Conservation (phyloP, 2,329 filamentous ascomycete genomes). For the Fusarium sulawesiense region DNA sequence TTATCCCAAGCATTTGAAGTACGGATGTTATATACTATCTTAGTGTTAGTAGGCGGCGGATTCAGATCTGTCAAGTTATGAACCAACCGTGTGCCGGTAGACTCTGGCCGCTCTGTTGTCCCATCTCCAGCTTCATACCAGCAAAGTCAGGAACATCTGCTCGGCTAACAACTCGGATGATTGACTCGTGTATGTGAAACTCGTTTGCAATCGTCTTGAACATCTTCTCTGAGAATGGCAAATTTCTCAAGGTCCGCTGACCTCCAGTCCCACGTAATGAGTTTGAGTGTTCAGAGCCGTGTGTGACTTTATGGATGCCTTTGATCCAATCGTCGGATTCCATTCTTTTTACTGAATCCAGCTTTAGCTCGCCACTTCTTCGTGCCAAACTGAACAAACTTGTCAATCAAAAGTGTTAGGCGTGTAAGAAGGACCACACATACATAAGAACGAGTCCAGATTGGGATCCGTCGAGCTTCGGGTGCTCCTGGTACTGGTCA, state of each 20-base stretch:
- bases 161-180: not conserved
- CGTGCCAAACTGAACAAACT: not conserved
- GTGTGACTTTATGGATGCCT: not conserved
- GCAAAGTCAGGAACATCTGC: slow-evolving; percentile 9
- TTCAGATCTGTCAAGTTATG: too few relatives aligned
- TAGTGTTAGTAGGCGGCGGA: too few relatives aligned
- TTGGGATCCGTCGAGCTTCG: not conserved
- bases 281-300: accelerated
- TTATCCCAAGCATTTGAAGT: slow-evolving; percentile 13
- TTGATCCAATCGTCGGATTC: not conserved
- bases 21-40: slow-evolving; percentile 11
- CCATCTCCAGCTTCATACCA: slow-evolving; percentile 4
- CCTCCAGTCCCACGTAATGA: not conserved
- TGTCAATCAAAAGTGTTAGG: too few relatives aligned
- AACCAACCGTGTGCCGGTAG: slow-evolving; percentile 6
- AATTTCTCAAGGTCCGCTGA: not conserved
- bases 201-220: not conserved
- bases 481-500: not conserved
- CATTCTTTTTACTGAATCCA: not conserved
- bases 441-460: slow-evolving; percentile 18
- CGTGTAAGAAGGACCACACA: not conserved
- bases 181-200: slow-evolving; percentile 3
- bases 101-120: not conserved
- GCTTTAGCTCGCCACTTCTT: not conserved
- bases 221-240: not conserved